Base-by-base conservation (phyloP, 1,139 yeast species). In the Pneumocystis oryctolagi region DNA sequence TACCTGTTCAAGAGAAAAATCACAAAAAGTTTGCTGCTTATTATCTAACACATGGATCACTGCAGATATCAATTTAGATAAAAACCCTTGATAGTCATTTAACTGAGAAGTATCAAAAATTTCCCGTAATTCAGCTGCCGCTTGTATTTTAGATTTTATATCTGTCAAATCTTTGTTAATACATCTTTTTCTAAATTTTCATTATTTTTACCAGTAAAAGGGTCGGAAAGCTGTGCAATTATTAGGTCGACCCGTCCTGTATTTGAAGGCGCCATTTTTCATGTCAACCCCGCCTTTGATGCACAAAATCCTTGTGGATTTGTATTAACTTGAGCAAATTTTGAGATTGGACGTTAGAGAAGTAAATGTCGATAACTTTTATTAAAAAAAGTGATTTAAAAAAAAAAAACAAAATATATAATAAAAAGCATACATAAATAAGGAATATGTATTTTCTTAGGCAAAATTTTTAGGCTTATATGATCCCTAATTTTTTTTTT, bases 61-160 rank as follows among this genome's bases (percentile, higher is more conserved):
- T 1, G 84, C 76, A 1, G 92, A 90, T 59, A 86, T 75, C 67
- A 86, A 73, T 65, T 79, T 79, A 66, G 80, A 78, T 61, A 87
- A 74, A 69, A 87, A 86, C 68, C 82, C 78, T 30, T 67, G 64
- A 58, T 67, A 67, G 31, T 65, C 67, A 53, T 64, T 20, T 4
- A 25, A 60, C 9, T 60, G 37, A 12, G 59, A 12, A 12, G 60
- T 39, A 71, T 90, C 97, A 61, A 89, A 80, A 73, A 88, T 82
- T 73, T 90, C 97, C 67, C 94, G 81, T 61, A 90, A 76, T 73
- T 92, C 97, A 18, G 89, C 82, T 55, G 89, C 80, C 20, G 84
- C 80, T 1, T 88, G 78, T 67, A 85, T 84, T 66, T 84, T 82
- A 5, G 82, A 76, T 66, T 80, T 80, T 68, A 78, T 78, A 73